Evolutionary conservation across 306 rosid genomes (phyloP).

Genomic region (Fagus sylvatica): DNA sequence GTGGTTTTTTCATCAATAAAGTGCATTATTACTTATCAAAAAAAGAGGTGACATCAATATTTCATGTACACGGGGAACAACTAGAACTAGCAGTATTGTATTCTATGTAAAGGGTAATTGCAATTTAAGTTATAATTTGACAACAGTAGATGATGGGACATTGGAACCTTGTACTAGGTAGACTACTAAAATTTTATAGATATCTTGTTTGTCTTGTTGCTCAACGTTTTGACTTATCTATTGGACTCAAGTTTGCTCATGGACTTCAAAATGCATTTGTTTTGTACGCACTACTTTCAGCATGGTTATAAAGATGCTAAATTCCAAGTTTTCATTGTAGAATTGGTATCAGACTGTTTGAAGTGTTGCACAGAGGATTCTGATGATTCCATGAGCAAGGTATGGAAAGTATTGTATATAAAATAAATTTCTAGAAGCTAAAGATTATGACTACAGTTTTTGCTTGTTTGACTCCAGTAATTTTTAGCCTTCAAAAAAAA

Average conservation of each 20-base stretch:
- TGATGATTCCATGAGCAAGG: constrained; percentile 78
- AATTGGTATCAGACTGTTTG: constrained; percentile 69
- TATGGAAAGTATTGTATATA: constrained; percentile 15
- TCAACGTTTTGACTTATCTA: constrained; percentile 3
- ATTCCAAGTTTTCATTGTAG: constrained; percentile 46
- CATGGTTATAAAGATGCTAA: constrained; percentile 1
- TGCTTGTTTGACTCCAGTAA: too few relatives aligned
- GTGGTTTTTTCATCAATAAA: too few relatives aligned
- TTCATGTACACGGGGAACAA: not conserved
- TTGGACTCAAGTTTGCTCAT: constrained; percentile 5
- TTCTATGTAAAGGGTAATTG: not conserved
- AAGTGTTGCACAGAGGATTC: constrained; percentile 90
- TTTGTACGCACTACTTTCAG: constrained; percentile 15
- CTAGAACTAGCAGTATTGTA: not conserved
- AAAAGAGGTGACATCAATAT: too few relatives aligned
- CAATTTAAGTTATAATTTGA: not conserved
- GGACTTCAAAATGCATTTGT: not conserved
- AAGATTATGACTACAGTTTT: not conserved
- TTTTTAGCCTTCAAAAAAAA: too few relatives aligned
- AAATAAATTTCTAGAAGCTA: constrained; percentile 9
- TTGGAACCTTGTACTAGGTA: not conserved
- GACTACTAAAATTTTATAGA: not conserved
- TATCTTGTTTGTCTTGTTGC: not conserved
- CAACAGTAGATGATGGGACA: not conserved
- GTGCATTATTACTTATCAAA: too few relatives aligned